Conservation (phyloP, 176 grass and related monocot species). For the Oryza punctata region DNA sequence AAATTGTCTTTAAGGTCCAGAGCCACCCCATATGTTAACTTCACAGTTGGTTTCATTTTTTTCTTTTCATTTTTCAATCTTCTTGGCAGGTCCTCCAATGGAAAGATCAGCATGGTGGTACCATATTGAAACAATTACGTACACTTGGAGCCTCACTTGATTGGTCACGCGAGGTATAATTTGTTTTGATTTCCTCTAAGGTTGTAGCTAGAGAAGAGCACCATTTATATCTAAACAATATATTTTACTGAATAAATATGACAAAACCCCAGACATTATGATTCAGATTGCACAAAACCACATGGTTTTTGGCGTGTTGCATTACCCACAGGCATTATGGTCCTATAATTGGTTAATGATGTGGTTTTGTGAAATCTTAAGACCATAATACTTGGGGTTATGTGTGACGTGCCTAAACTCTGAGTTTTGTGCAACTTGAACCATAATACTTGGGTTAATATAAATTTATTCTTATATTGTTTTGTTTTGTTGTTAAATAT, state of each 20-base stretch:
- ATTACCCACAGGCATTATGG: too few species aligned
- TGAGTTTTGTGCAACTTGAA: too few species aligned
- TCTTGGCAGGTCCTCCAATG: conserved; percentile 57
- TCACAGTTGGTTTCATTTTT: neutral
- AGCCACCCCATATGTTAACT: too few species aligned
- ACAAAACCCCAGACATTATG: too few species aligned
- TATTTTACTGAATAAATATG: neutral
- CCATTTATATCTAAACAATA: neutral
- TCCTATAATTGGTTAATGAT: too few species aligned
- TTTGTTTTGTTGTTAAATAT: neutral
- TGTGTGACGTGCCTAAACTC: too few species aligned
- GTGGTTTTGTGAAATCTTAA: too few species aligned
- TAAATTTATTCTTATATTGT: neutral
- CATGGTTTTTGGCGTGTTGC: too few species aligned
- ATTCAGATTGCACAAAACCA: too few species aligned
- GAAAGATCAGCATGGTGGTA: conserved; percentile 63
- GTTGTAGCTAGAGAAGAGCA: neutral
- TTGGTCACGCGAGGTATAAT: conserved; percentile 59
- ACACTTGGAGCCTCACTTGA: conserved; percentile 64
- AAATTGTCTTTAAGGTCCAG: neutral
- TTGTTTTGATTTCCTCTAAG: neutral
- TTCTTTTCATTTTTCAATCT: neutral
- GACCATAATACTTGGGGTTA: too few species aligned
- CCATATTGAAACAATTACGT: conserved; percentile 58
- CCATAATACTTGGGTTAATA: too few species aligned